Evolutionary conservation across 2,329 filamentous ascomycete species (phyloP).

Genomic region (Neurospora sp.): DNA sequence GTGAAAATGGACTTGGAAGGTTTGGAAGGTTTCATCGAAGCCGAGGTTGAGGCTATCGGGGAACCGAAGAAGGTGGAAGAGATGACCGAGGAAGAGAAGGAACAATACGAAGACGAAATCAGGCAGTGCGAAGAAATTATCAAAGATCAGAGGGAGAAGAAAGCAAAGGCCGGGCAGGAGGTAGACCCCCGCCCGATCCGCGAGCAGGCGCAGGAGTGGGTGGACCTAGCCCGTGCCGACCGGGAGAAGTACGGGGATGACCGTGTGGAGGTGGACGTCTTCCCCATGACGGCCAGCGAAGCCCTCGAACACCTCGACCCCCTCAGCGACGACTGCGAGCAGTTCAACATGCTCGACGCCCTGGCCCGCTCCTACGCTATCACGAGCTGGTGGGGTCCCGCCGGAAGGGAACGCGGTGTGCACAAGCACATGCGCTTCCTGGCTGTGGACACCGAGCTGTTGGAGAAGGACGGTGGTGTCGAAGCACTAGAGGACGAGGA

Average conservation of each 20-base stretch:
- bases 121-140: background rate
- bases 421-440: conserved; percentile 51
- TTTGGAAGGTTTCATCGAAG: background rate
- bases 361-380: conserved; percentile 35
- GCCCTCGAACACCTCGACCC: background rate
- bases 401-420: conserved; percentile 45
- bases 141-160: background rate
- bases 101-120: background rate
- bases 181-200: background rate
- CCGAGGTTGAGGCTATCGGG: background rate
- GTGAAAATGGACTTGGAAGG: background rate
- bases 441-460: conserved; percentile 59
- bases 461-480: conserved; percentile 54
- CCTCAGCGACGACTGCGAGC: background rate
- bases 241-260: background rate
- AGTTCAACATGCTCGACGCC: conserved; percentile 22
- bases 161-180: background rate
- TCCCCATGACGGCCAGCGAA: background rate
- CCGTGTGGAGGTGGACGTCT: background rate
- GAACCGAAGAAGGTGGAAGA: background rate
- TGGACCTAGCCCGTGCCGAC: background rate
- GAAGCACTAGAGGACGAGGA: conserved; percentile 51
- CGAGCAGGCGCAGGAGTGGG: background rate
- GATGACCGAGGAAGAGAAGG: background rate
- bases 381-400: conserved; percentile 26